Base-by-base conservation (phyloP, 2,329 filamentous ascomycete species). In the Cytospora mali region DNA sequence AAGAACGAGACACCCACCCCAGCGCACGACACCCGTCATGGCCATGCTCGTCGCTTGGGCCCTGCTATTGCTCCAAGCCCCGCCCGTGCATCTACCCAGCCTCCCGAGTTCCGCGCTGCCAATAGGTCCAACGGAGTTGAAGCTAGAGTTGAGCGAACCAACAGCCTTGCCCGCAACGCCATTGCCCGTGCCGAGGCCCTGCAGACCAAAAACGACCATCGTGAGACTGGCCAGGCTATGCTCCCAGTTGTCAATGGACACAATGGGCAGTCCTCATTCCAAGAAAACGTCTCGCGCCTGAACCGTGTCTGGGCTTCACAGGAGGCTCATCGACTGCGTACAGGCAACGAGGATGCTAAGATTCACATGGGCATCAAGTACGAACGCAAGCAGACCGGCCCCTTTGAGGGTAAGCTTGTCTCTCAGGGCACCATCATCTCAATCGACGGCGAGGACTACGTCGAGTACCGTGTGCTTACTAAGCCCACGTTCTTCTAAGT, bases 381-480 rank as follows among this genome's bases (percentile, higher is more conserved):
- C 67, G 84, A 87, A 72, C 81, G 85, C 59, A 88, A 87, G 74
- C 72, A 79, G 33, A 85, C 74, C 4, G 86, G 86, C 0, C 84
- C 85, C 0, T 88, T 88, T 64, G 77, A 81, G 65, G 86, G 85
- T 27, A 87, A 87, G 70, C 80, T 88, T n/a, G 85, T 87, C 31
- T 86, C 83, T 53, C 80, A 84, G 64, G 83, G 85, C 6, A 81
- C 81, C 11, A 84, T 88, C 25, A 81, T 88, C 68, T 87, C 77
- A 54, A 88, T 89, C 64, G 85, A 88, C 64, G 86, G 85, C 25
- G 86, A 88, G 70, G 86, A 88, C 66, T 89, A 86, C 64, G 85
- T 89, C 35, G 86, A 88, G 71, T 88, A 88, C 66, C 81, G 86
- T 2, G 84, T 89, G 1, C 79, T 89, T 28, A 87, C 83, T 1